Base-by-base conservation (phyloP, 495 filamentous ascomycete species). In the Hyaloscypha variabilis region DNA sequence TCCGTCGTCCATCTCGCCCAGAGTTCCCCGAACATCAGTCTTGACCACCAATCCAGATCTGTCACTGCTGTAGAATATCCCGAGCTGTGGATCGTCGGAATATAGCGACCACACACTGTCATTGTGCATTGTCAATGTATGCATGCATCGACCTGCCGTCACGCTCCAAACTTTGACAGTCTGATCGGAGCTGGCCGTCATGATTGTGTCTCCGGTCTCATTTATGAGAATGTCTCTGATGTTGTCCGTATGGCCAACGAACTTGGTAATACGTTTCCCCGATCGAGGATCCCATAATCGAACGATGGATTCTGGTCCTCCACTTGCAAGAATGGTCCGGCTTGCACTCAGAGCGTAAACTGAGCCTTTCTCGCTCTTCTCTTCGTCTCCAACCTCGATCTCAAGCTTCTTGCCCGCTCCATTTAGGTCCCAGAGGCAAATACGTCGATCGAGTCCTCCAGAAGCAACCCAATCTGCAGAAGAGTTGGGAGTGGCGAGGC, bases 151-250 rank as follows among this genome's bases (percentile, higher is more conserved):
- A 39, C 94, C 95, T 13, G 92, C 94, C 2, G 92, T 93, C 54
- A 97, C 85, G 56, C 93, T 97, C 95, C 95, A 99, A 25, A 98
- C 86, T 77, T 99, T 99, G 78, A 99, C 89, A 0, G 95, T 97
- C 75, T 95, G 92, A 74, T 99, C 95, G 2, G 95, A 96, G 57
- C 93, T 97, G 3, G 93, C 96, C 0, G 93, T 96, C 85, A 99
- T 87, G 57, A 99, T 90, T 34, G 87, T 94, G 75, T 97, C 92
- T 10, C 91, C 93, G 62, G 90, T 86, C 70, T 94, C 85, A 67
- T 90, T 96, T 70, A 99, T 88, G 59, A 98, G 78, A 64, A 99
- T 93, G 66, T 92, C 88, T 52, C 95, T 89, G 66, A 99, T 85
- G 67, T 94, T 97, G 78, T 97, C 95, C 39, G 94, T 97, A 77